Evolutionary conservation across 768 basidiomycete genomes (phyloP).

Genomic region (Mrakia gelida): DNA sequence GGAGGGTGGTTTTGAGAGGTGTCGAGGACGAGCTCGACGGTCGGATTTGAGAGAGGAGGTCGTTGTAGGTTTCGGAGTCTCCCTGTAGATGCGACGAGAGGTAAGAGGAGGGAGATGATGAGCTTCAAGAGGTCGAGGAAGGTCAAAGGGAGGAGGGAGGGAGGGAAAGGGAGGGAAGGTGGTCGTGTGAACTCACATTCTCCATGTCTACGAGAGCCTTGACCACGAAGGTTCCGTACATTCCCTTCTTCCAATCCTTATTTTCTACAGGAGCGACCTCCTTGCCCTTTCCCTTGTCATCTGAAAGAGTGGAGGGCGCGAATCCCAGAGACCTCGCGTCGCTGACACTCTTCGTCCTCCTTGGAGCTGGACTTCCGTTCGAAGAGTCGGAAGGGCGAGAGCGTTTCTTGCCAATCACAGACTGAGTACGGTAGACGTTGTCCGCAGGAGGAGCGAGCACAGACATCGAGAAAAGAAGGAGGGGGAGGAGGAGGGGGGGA

Average conservation of each 20-base stretch:
- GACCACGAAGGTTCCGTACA: constrained; percentile 45
- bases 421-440: constrained; percentile 18
- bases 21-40: constrained; percentile 28
- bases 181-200: constrained; percentile 31
- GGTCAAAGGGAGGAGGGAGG: background rate
- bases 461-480: background rate
- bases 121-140: background rate
- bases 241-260: constrained; percentile 40
- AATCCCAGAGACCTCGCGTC: constrained; percentile 14
- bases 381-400: constrained; percentile 14
- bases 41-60: constrained; percentile 78
- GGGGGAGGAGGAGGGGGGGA: background rate
- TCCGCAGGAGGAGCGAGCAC: background rate
- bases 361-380: constrained; percentile 13
- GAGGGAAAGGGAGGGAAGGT: constrained; percentile 1
- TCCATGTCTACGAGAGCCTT: constrained; percentile 41
- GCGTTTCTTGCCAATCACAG: constrained; percentile 24
- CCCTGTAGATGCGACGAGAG: constrained; percentile 52
- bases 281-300: constrained; percentile 27
- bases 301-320: background rate
- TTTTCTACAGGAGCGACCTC: constrained; percentile 4
- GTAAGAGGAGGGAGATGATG: background rate
- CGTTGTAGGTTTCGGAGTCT: constrained; percentile 69
- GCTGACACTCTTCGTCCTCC: constrained; percentile 21
- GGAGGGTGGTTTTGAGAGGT: constrained; percentile 26